A percentile compares a stretch with the other conserved stretches of the same genome.
Conservation (phyloP, 2,329 filamentous ascomycete genomes). For the Claviceps purpurea region DNA sequence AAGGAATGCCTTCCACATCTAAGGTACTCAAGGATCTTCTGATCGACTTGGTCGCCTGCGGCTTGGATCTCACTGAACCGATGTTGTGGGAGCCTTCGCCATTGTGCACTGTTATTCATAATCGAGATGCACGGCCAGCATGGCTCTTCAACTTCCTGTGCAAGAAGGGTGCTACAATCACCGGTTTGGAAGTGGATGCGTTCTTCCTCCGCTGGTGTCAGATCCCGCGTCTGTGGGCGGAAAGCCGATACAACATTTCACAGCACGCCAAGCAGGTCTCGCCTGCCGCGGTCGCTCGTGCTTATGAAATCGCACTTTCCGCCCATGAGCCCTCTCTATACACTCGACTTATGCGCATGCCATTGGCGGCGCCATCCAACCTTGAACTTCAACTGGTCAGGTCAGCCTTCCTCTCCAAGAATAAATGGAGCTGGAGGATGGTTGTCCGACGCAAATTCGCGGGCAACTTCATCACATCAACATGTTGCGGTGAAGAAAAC, state of each 20-base stretch:
- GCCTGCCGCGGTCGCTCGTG: background rate
- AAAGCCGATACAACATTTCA: background rate
- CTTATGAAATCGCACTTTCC: background rate
- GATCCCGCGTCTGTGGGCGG: background rate
- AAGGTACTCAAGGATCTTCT: background rate
- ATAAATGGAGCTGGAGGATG: background rate
- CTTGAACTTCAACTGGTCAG: background rate
- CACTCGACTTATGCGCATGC: background rate
- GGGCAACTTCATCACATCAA: background rate
- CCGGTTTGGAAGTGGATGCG: background rate
- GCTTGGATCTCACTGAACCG: background rate
- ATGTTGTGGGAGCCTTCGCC: background rate
- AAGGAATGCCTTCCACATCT: background rate
- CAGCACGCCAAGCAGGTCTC: background rate
- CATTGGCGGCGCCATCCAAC: background rate
- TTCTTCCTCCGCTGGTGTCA: background rate
- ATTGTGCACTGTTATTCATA: background rate
- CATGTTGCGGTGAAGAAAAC: background rate
- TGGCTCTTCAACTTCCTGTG: constrained; percentile 1
- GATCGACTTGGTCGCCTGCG: background rate
- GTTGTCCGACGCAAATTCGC: background rate
- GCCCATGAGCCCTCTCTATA: background rate
- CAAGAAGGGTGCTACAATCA: background rate
- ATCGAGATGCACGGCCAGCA: background rate
- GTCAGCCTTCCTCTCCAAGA: background rate